Evolutionary conservation across 176 grass and related monocot genomes (phyloP), one percentile per base, ranked within the genome.

Genomic region (Aegilops umbellulata): DNA sequence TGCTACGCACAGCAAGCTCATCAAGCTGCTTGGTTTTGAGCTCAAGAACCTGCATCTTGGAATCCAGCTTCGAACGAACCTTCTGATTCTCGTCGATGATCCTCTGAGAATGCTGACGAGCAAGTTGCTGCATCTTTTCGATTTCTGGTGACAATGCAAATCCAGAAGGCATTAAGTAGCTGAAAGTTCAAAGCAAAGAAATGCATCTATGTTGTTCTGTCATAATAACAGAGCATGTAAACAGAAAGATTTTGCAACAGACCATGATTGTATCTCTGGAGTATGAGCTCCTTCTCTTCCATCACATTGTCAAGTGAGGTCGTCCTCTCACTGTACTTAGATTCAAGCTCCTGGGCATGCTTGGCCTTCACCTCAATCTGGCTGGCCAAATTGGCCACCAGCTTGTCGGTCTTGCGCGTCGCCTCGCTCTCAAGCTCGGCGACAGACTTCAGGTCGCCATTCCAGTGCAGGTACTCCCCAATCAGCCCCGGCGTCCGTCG

Each of bases 61-160:
- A 77, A 7, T 91, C 89, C 55, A 94, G 64, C 16, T 91, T 84
- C 47, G 62, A 69, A 34, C 89, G 72, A 65, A 89, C 60, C 6
- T 77, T 91, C 47, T 81, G 80, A 71, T 94, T 91, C 77, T 94
- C 92, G 19, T 74, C 63, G 6, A 84, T 80, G 53, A 94, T 89
- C 83, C 20, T 91, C 46, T 58, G 90, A 9, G 87, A 94, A 73
- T 91, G 89, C 60, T 81, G 70, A 32, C 87, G 87, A 82, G 35
- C 35, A 7, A 36, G 35, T 36, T 36, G 32, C 35, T 36, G 35
- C 35, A 36, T 36, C 35, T 36, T 7, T 6, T 36, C 7, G 35
- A 36, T 36, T 36, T 36, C 35, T 36, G 35, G 35, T 36, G 7
- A 36, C 35, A 36, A 36, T 36, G 35, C 35, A 36, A 36, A 7